Base-by-base conservation (phyloP, 768 basidiomycete species). In the Leccinum barrowsii region DNA sequence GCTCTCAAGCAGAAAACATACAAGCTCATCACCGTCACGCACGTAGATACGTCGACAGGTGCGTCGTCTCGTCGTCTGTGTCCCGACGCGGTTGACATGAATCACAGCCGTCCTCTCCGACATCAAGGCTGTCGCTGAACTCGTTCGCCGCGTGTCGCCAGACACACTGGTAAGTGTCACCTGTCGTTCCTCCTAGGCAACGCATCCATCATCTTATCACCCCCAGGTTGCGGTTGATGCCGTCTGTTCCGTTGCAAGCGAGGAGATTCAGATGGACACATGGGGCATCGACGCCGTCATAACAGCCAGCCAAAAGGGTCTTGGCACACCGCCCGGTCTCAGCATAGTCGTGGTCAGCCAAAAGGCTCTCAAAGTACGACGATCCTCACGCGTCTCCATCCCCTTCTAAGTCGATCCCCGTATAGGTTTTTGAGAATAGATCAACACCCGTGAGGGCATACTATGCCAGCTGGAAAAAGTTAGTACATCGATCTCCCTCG, bases 181-280 rank as follows among this genome's bases (percentile, higher is more conserved):
- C 8, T 37, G 24, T 13, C 44, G 5, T n/a, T 26, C 42, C 22
- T 42, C 2, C 11, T 17, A 2, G 15, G 11, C 40, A 42, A n/a
- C 8, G 17, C 0, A n/a, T 42, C 40, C 40, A 22, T 52, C 50
- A 65, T 40, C 37, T 52, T n/a, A 7, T 51, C 49, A 12, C 35
- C 19, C n/a, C 22, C 57, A 90, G 87, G 78, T 94, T 46, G 78
- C 90, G 7, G 78, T 94, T 58, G 97, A 99, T 68, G 92, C 85
- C n/a, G 97, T 99, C 26, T 99, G 97, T 75, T 89, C 94, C 2
- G 94, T 98, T 15, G 97, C 92, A 5, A 92, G 89, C 65, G 97
- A 98, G 72, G 94, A 98, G 71, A 94, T 99, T 66, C 84, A 80
- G 48, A 90, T 97, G 79, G 97, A 98, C 65, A 87, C 83, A 2